Conservation (phyloP, 768 basidiomycete species). For the Suillus subluteus region DNA sequence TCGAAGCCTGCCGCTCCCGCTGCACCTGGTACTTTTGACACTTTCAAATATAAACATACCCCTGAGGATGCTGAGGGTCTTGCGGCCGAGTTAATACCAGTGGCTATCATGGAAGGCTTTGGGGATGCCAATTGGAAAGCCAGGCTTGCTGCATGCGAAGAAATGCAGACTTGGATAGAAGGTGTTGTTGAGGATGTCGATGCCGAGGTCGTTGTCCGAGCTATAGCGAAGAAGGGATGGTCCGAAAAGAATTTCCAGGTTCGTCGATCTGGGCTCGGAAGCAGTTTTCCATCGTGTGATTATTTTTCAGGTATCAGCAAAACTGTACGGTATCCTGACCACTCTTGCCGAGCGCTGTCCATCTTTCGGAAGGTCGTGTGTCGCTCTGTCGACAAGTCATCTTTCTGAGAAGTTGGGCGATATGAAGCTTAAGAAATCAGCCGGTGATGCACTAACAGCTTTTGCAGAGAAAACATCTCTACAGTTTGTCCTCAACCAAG, state of each 20-base stretch:
- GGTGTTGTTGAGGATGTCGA: constrained; percentile 68
- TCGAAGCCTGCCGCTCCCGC: constrained; percentile 53
- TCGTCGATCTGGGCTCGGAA: constrained; percentile 15
- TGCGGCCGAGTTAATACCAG: constrained; percentile 73
- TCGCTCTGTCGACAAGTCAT: constrained; percentile 79
- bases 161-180: constrained; percentile 84
- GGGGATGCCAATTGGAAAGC: constrained; percentile 95
- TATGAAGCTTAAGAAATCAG: constrained; percentile 94
- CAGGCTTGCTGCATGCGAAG: constrained; percentile 84
- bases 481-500: constrained; percentile 92
- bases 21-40: constrained; percentile 64
- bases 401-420: constrained; percentile 95
- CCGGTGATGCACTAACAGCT: constrained; percentile 79
- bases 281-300: constrained; percentile 13
- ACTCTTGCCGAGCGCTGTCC: constrained; percentile 78
- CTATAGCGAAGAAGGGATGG: constrained; percentile 93
- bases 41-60: constrained; percentile 88
- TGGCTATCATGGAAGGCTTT: constrained; percentile 68
- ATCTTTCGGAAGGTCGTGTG: constrained; percentile 83
- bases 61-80: constrained; percentile 90
- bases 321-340: constrained; percentile 79
- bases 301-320: constrained; percentile 76
- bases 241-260: constrained; percentile 99
- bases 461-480: constrained; percentile 94
- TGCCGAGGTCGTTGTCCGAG: constrained; percentile 85